phyloP scores from a whole-genome alignment of 108 stramenopile genomes.

The Pseudonitzschia multiseries region DNA sequence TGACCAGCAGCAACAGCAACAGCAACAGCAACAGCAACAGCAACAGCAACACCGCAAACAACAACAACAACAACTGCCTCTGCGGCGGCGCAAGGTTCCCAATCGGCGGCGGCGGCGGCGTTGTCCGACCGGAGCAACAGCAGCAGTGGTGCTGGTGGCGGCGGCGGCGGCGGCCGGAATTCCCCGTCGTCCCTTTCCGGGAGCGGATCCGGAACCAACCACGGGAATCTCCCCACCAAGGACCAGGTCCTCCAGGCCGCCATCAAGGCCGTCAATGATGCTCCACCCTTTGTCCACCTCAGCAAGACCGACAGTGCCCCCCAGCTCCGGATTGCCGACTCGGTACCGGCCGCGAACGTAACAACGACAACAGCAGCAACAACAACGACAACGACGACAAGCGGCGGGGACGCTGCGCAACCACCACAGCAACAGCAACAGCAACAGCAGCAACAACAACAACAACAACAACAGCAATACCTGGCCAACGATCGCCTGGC shows the following conservation, averaged over 20 bases:
- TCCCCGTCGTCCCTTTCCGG: too few species aligned
- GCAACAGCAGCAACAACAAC: background rate
- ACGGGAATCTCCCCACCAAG: conserved; percentile 42
- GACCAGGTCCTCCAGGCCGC: conserved; percentile 60
- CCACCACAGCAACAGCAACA: conserved; percentile 5
- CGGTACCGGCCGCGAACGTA: background rate
- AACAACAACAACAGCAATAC: background rate
- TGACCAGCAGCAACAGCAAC: background rate
- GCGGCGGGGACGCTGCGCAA: background rate
- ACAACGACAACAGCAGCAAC: background rate
- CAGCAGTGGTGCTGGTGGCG: too few species aligned
- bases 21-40: background rate
- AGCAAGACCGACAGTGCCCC: conserved; percentile 76
- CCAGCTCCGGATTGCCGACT: conserved; percentile 61
- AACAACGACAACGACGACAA: too few species aligned
- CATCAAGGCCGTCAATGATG: conserved; percentile 49
- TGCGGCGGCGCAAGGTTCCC: background rate
- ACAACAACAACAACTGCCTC: background rate
- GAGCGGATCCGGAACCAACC: background rate
- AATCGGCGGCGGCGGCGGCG: background rate
- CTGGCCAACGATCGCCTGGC: conserved; percentile 31
- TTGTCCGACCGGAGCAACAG: background rate
- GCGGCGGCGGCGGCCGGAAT: too few species aligned
- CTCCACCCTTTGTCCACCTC: conserved; percentile 76
- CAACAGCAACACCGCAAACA: background rate